Evolutionary conservation across 805 yeast species (phyloP).

Genomic region (Saturnispora ahearnii): DNA sequence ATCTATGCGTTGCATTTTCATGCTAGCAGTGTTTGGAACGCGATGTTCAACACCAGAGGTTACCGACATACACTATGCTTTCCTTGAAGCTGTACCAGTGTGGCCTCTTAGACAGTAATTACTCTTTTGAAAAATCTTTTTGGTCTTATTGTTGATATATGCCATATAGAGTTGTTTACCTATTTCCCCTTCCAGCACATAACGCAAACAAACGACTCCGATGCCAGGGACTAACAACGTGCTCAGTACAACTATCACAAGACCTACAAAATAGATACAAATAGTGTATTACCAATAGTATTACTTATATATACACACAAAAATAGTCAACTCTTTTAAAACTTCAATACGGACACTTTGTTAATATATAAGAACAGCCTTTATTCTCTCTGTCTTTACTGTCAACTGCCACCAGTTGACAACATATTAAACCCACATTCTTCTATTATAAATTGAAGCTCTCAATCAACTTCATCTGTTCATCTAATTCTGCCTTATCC

Average conservation of each 20-base stretch:
- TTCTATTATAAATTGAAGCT: conserved; percentile 29
- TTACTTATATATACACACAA: not conserved
- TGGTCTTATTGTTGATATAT: not conserved
- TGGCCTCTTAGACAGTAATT: not conserved
- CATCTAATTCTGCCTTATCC: conserved; percentile 34
- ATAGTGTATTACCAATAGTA: not conserved
- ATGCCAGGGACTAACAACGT: not conserved
- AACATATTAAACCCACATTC: not conserved
- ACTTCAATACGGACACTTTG: too few relatives aligned
- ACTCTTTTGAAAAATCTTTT: not conserved
- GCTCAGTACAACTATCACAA: not conserved
- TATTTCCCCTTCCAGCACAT: not conserved
- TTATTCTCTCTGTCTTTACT: too few relatives aligned
- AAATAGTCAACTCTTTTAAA: too few relatives aligned
- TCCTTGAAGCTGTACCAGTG: not conserved
- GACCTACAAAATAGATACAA: too few relatives aligned
- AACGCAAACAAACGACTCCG: not conserved
- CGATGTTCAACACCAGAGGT: not conserved
- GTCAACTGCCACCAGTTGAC: conserved; percentile 2
- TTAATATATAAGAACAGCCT: too few relatives aligned
- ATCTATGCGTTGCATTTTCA: not conserved
- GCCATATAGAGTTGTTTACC: not conserved
- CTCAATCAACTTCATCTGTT: conserved; percentile 40
- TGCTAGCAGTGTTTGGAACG: not conserved
- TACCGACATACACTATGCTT: not conserved